Evolutionary conservation across 352 stramenopile species (phyloP), one percentile per base, ranked within the genome.

Genomic region (Phytophthora ramorum): DNA sequence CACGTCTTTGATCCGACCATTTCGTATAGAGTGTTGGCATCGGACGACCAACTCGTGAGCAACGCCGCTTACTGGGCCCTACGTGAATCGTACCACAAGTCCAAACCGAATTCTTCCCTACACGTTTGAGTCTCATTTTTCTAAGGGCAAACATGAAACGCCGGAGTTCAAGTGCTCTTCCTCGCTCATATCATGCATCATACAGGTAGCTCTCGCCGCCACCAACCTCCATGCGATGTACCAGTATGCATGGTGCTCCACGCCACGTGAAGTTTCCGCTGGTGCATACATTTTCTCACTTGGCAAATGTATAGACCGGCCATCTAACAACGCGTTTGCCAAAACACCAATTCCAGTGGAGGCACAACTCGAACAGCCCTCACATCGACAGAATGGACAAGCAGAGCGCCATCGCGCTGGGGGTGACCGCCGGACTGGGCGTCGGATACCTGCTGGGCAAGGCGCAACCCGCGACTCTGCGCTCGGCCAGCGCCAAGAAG

Each of bases 361-460:
- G 19, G 43, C 48, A 50, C 34, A 46, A 53, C 10, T 34, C 44
- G 13, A 60, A 50, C 19, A 8, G 35, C 41, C 7, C n/a, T 57
- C 22, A 83, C 76, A 17, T 7, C 12, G 13, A 9, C 4, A 41
- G 3, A 66, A 85, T 93, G 66, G 81, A 93, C 74, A 92, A 91
- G 58, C 79, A 85, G 49, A 83, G 81, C 56, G 76, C 71, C 12
- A 63, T 93, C 48, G 82, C 79, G 12, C 52, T 93, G 19, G 69
- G 85, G 14, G 76, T 89, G 30, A 86, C 81, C 26, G 83, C 82
- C 26, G 81, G 83, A 17, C 69, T 93, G 35, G 79, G 83, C 52
- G 69, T 93, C 38, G 85, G 85, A 19, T 92, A 90, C 46, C 52
- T 91, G 16, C 48, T 93, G 22, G 83, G 83, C 20, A 86, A 83